phyloP scores from a whole-genome alignment of 768 basidiomycete genomes.

The Kwoniella newhampshirensis region DNA sequence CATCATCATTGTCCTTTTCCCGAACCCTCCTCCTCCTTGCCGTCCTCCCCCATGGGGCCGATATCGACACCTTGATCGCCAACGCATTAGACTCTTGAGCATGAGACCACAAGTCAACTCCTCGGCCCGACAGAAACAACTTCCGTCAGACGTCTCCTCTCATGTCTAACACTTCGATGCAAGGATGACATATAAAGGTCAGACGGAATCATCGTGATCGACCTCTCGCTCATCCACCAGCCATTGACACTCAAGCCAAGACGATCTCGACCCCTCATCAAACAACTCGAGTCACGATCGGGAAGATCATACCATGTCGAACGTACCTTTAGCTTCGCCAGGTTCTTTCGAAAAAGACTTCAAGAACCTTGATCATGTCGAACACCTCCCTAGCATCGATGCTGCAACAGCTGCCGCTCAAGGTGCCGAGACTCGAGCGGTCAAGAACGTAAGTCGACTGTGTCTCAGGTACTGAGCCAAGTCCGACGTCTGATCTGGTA shows the following conservation, averaged over 20 bases:
- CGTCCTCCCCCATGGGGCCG: too few relatives aligned
- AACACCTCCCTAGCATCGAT: conserved; percentile 1
- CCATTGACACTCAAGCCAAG: too few relatives aligned
- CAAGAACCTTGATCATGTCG: conserved; percentile 7
- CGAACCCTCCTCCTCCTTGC: too few relatives aligned
- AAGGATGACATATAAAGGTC: neutral
- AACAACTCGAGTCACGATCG: too few relatives aligned
- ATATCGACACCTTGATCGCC: too few relatives aligned
- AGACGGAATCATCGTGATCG: neutral
- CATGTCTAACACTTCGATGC: neutral
- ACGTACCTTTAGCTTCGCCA: neutral
- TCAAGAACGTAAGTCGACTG: conserved; percentile 11
- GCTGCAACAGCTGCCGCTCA: conserved; percentile 1
- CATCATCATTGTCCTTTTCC: too few relatives aligned
- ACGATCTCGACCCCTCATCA: too few relatives aligned
- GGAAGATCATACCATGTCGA: too few relatives aligned
- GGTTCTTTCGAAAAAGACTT: conserved; percentile 15
- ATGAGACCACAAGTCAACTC: neutral
- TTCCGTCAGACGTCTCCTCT: neutral
- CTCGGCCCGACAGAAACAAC: conserved; percentile 1
- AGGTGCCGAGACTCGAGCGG: conserved; percentile 9
- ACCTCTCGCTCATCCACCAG: too few relatives aligned
- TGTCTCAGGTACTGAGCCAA: neutral
- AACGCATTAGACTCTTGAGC: too few relatives aligned
- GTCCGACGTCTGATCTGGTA: neutral